Evolutionary conservation across 2,329 filamentous ascomycete genomes (phyloP).

Genomic region (Penicillium nordicum): DNA sequence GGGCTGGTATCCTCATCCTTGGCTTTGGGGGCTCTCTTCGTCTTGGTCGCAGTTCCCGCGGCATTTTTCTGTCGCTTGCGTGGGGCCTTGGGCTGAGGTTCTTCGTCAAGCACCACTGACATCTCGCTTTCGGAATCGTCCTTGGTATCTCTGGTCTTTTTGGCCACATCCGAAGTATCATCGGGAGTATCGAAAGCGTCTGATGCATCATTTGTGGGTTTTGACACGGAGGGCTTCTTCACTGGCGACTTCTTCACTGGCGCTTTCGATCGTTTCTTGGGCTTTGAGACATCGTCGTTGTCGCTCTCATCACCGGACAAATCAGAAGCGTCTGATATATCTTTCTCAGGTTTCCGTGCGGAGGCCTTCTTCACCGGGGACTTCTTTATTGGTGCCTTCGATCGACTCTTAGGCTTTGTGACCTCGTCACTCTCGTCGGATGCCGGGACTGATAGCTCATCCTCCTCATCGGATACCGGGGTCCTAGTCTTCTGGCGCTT

Average conservation of each 20-base stretch:
- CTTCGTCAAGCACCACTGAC: conserved; percentile 75
- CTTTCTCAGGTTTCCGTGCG: conserved; percentile 3
- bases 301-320: conserved; percentile 22
- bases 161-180: conserved; percentile 12
- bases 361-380: conserved; percentile 6
- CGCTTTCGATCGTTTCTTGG: conserved; percentile 15
- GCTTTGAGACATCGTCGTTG: conserved; percentile 20
- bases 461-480: conserved; percentile 25
- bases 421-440: conserved; percentile 24
- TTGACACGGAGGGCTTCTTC: conserved; percentile 9
- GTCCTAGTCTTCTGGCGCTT: conserved; percentile 37
- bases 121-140: conserved; percentile 61
- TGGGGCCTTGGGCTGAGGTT: conserved; percentile 58
- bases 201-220: conserved; percentile 2
- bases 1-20: conserved; percentile 54
- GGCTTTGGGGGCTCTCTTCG: conserved; percentile 36
- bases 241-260: conserved; percentile 4
- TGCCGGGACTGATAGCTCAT: conserved; percentile 8
- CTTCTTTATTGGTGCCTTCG: conserved; percentile 2
- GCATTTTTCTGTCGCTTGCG: conserved; percentile 46
- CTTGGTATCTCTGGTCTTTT: conserved; percentile 39
- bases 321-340: conserved; percentile 3
- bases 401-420: conserved; percentile 20
- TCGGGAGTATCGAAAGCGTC: conserved; percentile 13
- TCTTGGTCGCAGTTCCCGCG: conserved; percentile 27